A percentile compares a stretch with the other conserved stretches of the same genome.
These are phyloP conservation scores for Colletotrichum neosansevieriae DNA, from an alignment of 2,329 filamentous ascomycete genomes.

Conservation along the genomic window DNA sequence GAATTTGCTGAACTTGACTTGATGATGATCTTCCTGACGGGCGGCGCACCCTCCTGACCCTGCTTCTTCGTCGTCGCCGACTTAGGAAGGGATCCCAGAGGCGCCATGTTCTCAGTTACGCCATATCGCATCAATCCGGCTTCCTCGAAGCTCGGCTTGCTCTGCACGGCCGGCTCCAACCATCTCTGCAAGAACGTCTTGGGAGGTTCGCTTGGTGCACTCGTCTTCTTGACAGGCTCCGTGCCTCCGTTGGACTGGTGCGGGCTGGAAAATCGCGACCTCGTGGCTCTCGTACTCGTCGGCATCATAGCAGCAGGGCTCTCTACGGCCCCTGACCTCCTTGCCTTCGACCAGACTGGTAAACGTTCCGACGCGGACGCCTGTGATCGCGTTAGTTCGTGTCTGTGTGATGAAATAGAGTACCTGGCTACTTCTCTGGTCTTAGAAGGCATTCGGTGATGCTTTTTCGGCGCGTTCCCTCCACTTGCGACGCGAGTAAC, in stretches of 20 bases:
- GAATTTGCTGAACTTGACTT: slow-evolving; percentile 49
- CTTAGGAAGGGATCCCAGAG: slow-evolving; percentile 80
- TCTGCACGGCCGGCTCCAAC: slow-evolving; percentile 70
- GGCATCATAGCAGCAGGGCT: slow-evolving; percentile 51
- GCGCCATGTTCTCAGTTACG: slow-evolving; percentile 86
- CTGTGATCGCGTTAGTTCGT: slow-evolving; percentile 36
- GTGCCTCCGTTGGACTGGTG: slow-evolving; percentile 49
- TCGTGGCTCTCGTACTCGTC: slow-evolving; percentile 61
- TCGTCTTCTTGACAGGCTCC: slow-evolving; percentile 41
- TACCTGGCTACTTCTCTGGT: slow-evolving; percentile 42
- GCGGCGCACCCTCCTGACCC: slow-evolving; percentile 45
- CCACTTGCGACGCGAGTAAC: slow-evolving; percentile 44
- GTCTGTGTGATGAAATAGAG: neutral
- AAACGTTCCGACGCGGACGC: slow-evolving; percentile 35
- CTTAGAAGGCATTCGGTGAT: slow-evolving; percentile 41
- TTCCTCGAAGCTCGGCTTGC: slow-evolving; percentile 81
- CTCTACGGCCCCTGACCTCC: slow-evolving; percentile 40
- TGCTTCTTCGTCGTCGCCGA: slow-evolving; percentile 58
- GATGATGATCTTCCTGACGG: slow-evolving; percentile 59
- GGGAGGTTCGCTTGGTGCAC: slow-evolving; percentile 53
- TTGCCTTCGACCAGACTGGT: slow-evolving; percentile 35
- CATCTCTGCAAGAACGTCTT: slow-evolving; percentile 66
- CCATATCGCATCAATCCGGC: slow-evolving; percentile 79
- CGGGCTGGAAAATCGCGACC: slow-evolving; percentile 70
- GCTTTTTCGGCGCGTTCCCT: slow-evolving; percentile 44